phyloP scores from a whole-genome alignment of 2,329 filamentous ascomycete species.

The Rutstroemia sydowiana region DNA sequence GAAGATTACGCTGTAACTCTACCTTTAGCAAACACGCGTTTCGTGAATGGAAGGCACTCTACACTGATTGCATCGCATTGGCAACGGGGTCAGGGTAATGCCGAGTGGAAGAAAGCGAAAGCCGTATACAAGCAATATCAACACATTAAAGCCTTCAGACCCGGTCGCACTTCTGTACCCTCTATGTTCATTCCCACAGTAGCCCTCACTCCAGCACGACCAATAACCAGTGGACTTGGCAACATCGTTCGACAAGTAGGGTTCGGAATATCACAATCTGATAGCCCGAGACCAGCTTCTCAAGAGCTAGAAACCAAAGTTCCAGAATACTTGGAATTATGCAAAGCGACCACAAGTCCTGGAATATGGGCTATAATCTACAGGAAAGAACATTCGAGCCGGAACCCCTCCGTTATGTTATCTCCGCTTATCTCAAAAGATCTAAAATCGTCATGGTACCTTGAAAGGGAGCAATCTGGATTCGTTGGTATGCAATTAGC shows the following conservation, averaged over 20 bases:
- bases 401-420: too few species aligned
- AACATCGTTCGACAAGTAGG: slow-evolving; percentile 68
- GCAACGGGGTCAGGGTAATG: slow-evolving; percentile 15
- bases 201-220: slow-evolving; percentile 55
- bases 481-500: slow-evolving; percentile 19
- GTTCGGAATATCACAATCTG: slow-evolving; percentile 34
- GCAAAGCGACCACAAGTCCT: slow-evolving; percentile 36
- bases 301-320: slow-evolving; percentile 63
- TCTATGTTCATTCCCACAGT: slow-evolving; percentile 41
- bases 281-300: slow-evolving; percentile 50
- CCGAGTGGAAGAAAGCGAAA: slow-evolving; percentile 11
- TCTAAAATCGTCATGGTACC: not conserved
- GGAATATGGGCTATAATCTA: slow-evolving; percentile 69
- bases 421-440: too few species aligned
- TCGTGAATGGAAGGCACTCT: slow-evolving; percentile 58
- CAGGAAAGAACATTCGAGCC: slow-evolving; percentile 32
- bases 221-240: slow-evolving; percentile 60
- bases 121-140: slow-evolving; percentile 15
- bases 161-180: slow-evolving; percentile 1
- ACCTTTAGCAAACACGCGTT: slow-evolving; percentile 71
- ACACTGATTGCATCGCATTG: slow-evolving; percentile 46
- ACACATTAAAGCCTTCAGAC: slow-evolving; percentile 13
- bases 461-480: not conserved
- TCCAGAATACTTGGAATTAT: slow-evolving; percentile 44
- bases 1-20: slow-evolving; percentile 32